Evolutionary conservation across 306 rosid genomes (phyloP).

Genomic region (Canavalia gladiata): DNA sequence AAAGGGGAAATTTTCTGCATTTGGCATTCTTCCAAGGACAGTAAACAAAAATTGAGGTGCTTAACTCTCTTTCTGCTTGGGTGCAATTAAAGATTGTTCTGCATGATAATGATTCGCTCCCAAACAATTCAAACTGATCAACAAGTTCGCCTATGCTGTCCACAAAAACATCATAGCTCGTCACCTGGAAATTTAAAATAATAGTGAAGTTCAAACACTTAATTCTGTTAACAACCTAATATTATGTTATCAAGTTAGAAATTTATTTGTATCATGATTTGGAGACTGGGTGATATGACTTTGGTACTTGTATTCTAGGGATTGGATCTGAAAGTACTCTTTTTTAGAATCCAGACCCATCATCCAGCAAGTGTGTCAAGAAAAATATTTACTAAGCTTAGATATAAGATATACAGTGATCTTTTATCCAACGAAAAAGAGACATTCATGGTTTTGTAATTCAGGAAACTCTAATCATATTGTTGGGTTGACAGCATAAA

Average conservation of each 20-base stretch:
- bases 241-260: neutral
- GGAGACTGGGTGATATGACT: neutral
- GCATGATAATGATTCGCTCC: constrained; percentile 64
- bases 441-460: neutral
- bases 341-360: neutral
- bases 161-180: constrained; percentile 67
- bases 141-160: constrained; percentile 60
- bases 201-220: constrained; percentile 28
- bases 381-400: neutral
- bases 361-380: neutral
- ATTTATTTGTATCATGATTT: neutral
- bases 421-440: neutral
- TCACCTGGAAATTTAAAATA: constrained; percentile 67
- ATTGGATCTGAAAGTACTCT: neutral
- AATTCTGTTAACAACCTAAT: neutral
- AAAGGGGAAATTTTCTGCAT: constrained; percentile 62
- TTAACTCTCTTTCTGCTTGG: constrained; percentile 52
- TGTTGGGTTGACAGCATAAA: too few relatives aligned
- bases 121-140: constrained; percentile 54
- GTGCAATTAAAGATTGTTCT: constrained; percentile 64
- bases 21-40: constrained; percentile 65
- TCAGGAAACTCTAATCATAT: neutral
- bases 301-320: neutral
- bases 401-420: neutral
- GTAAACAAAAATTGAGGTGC: constrained; percentile 56